Evolutionary conservation across 306 rosid genomes (phyloP).

Genomic region (Vigna unguiculata): DNA sequence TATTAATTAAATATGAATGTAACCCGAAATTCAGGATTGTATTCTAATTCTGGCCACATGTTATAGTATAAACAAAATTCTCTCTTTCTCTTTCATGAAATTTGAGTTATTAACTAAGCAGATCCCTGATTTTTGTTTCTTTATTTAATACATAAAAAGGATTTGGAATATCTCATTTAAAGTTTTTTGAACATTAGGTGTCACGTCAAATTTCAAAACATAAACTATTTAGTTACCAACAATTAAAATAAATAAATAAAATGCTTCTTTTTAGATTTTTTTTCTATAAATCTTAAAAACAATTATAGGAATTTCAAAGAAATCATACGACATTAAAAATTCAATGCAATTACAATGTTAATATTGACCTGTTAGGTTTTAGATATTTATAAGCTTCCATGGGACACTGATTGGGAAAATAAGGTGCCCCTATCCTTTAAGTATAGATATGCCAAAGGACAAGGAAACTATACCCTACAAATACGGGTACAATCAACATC

Average conservation of each 20-base stretch:
- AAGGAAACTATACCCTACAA: background rate
- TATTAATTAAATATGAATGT: background rate
- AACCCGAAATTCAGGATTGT: background rate
- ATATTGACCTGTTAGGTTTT: background rate
- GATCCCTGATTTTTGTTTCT: background rate
- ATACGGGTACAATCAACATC: background rate
- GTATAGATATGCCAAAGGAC: background rate
- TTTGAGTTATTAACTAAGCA: background rate
- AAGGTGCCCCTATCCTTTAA: background rate
- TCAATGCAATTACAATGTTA: background rate
- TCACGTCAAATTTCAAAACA: background rate
- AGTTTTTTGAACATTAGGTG: conserved; percentile 3
- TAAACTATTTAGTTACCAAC: background rate
- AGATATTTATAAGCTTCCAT: background rate
- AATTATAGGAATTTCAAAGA: background rate
- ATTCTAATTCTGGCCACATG: background rate
- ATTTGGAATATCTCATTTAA: conserved; percentile 5
- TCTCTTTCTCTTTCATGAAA: background rate
- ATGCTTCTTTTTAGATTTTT: background rate
- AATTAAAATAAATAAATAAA: background rate
- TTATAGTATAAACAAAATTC: background rate
- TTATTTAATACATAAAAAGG: background rate
- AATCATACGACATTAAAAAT: background rate
- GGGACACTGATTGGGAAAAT: background rate
- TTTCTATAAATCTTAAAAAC: background rate